phyloP scores from a whole-genome alignment of 108 stramenopile species.

The Fragilaria crotonensis region DNA sequence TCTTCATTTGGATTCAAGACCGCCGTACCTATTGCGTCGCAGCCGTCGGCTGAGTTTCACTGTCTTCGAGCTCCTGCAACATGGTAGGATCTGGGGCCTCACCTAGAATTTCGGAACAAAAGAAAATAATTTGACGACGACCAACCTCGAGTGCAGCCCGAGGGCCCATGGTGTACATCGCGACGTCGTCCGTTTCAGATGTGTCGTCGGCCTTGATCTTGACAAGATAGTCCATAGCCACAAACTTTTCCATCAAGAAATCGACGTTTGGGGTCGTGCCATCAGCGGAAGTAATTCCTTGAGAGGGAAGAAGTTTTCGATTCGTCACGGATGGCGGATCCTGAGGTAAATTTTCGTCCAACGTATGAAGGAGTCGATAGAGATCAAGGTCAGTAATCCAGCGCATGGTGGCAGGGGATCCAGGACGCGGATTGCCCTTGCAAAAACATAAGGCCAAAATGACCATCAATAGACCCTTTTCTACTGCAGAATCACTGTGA shows the following conservation, averaged over 20 bases:
- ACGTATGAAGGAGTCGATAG: conserved; percentile 53
- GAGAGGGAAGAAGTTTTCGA: conserved; percentile 6
- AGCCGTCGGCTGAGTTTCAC: conserved; percentile 10
- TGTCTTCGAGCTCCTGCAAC: conserved; percentile 71
- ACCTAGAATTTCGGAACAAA: conserved; percentile 74
- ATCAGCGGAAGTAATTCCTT: background rate
- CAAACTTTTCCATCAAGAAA: conserved; percentile 57
- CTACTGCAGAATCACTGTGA: conserved; percentile 37
- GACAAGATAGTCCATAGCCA: conserved; percentile 68
- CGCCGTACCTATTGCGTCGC: background rate
- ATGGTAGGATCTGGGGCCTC: conserved; percentile 83
- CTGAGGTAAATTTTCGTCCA: conserved; percentile 73
- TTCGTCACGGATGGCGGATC: conserved; percentile 56
- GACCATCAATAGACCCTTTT: conserved; percentile 67
- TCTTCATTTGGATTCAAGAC: conserved; percentile 22
- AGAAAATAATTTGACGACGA: conserved; percentile 66
- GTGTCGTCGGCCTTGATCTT: conserved; percentile 45
- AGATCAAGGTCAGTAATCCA: conserved; percentile 70
- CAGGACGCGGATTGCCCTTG: conserved; percentile 50
- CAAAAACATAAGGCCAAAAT: conserved; percentile 71
- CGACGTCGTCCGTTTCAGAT: conserved; percentile 41
- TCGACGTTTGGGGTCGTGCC: conserved; percentile 65
- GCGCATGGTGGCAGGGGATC: conserved; percentile 22
- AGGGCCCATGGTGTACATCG: conserved; percentile 78
- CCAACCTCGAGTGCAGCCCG: conserved; percentile 76